Evolutionary conservation across 352 stramenopile genomes (phyloP).

Genomic region (Pythium monospermum): DNA sequence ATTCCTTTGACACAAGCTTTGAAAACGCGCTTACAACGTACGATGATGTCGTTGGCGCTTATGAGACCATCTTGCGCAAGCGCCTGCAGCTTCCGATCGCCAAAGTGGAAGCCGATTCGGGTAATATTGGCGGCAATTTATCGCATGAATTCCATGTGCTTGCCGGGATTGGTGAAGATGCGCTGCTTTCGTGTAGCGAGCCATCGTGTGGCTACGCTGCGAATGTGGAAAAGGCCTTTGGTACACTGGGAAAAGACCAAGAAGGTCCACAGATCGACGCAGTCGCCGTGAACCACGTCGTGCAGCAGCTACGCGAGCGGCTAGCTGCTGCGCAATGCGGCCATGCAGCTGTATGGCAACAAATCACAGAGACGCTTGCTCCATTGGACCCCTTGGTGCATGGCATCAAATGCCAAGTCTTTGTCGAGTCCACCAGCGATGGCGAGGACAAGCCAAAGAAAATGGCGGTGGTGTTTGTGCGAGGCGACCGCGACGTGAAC

Average conservation of each 20-base stretch:
- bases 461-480: slow-evolving; percentile 42
- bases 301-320: neutral
- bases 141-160: slow-evolving; percentile 90
- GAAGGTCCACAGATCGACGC: neutral
- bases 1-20: slow-evolving; percentile 80
- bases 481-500: slow-evolving; percentile 61
- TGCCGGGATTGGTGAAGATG: slow-evolving; percentile 77
- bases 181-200: slow-evolving; percentile 62
- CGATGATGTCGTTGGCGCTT: slow-evolving; percentile 68
- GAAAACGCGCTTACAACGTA: slow-evolving; percentile 65
- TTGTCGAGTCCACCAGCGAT: slow-evolving; percentile 25
- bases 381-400: slow-evolving; percentile 1
- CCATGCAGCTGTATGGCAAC: neutral
- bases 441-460: slow-evolving; percentile 7
- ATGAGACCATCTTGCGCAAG: slow-evolving; percentile 66
- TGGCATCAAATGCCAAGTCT: slow-evolving; percentile 18
- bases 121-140: slow-evolving; percentile 83
- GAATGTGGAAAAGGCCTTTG: slow-evolving; percentile 85
- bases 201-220: slow-evolving; percentile 64
- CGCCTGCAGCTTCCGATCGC: slow-evolving; percentile 66
- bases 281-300: neutral
- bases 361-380: neutral
- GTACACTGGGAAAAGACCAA: slow-evolving; percentile 15
- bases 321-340: neutral
- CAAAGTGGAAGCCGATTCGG: slow-evolving; percentile 82